phyloP scores from a whole-genome alignment of 179 eudicot genomes.

The Patellifolia procumbens region DNA sequence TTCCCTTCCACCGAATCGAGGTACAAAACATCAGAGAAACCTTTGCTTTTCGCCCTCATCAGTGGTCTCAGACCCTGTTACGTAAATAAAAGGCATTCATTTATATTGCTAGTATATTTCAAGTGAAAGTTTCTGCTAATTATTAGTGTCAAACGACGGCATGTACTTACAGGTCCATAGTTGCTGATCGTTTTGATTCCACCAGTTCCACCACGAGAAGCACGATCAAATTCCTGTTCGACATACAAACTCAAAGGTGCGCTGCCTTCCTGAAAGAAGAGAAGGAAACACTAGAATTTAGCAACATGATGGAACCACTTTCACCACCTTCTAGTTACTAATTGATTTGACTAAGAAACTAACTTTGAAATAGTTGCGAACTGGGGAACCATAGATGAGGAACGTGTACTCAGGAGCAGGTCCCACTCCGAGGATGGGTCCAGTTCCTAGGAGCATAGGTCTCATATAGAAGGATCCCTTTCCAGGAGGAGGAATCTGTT shows the following conservation, averaged over 20 bases:
- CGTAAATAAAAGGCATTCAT: neutral
- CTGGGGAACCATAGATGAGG: conserved; percentile 47
- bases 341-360: neutral
- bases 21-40: conserved; percentile 44
- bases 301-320: neutral
- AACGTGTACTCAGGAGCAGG: conserved; percentile 49
- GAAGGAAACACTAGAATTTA: neutral
- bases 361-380: conserved; percentile 43
- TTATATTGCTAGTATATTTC: neutral
- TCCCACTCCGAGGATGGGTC: conserved; percentile 37
- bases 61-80: conserved; percentile 38
- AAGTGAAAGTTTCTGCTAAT: neutral
- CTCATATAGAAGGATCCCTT: conserved; percentile 49
- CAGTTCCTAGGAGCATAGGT: conserved; percentile 48
- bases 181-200: conserved; percentile 83
- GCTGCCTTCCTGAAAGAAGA: conserved; percentile 57
- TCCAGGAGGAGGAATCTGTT: conserved; percentile 50
- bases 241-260: conserved; percentile 69
- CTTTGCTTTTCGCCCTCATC: conserved; percentile 37
- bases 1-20: conserved; percentile 40
- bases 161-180: conserved; percentile 67
- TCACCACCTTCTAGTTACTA: neutral
- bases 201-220: conserved; percentile 86
- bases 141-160: neutral
- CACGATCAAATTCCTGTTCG: conserved; percentile 73